phyloP scores from a whole-genome alignment of 805 yeast species.

The Candida morakotiae region DNA sequence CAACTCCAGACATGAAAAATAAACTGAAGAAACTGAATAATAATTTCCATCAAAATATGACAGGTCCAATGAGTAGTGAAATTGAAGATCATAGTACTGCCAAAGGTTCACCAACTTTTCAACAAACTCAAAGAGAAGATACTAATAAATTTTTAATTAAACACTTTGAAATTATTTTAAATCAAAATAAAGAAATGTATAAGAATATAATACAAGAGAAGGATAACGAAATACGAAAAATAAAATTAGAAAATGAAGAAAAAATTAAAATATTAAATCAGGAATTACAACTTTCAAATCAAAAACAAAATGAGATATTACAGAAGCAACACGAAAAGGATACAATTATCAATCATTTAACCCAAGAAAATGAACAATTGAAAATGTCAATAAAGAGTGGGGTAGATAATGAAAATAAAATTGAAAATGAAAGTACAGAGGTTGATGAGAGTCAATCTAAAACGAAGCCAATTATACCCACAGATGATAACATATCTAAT shows the following conservation, averaged over 20 bases:
- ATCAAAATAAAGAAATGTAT: neutral
- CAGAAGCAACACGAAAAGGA: neutral
- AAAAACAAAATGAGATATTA: neutral
- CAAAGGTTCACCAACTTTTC: neutral
- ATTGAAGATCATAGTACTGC: conserved; percentile 2
- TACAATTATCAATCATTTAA: neutral
- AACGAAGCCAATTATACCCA: no score
- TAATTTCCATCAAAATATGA: neutral
- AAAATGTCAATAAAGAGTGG: neutral
- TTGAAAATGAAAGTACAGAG: neutral
- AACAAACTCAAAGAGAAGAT: neutral
- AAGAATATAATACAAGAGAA: neutral
- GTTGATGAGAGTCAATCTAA: neutral
- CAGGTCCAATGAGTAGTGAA: neutral
- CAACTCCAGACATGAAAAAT: neutral
- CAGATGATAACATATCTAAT: no score
- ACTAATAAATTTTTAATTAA: neutral
- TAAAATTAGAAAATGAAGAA: neutral
- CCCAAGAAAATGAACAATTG: neutral
- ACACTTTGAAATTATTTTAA: neutral
- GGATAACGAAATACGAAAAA: neutral
- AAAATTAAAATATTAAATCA: neutral
- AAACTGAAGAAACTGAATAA: no score
- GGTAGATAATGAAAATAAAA: neutral
- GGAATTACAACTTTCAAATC: neutral